phyloP scores from a whole-genome alignment of 768 basidiomycete genomes.

The Tylopilus intermedius region DNA sequence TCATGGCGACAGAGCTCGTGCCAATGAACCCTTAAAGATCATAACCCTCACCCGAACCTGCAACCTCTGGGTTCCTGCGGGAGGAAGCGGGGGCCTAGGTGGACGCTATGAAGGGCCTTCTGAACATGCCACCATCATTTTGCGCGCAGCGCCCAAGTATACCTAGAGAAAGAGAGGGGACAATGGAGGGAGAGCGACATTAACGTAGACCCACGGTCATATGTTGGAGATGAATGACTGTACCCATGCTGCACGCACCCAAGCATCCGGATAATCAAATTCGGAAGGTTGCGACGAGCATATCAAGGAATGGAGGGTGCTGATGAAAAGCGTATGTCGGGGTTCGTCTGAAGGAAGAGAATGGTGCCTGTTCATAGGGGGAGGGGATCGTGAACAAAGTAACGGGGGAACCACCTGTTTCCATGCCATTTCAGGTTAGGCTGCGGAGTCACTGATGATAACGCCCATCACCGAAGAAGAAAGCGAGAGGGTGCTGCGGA shows the following conservation, averaged over 20 bases:
- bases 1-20: slow-evolving; percentile 7
- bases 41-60: not conserved
- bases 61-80: slow-evolving; percentile 7
- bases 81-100: slow-evolving; percentile 1
- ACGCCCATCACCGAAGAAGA: slow-evolving; percentile 12
- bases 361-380: slow-evolving; percentile 3
- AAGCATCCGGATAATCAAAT: slow-evolving; percentile 16
- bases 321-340: not conserved
- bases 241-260: slow-evolving; percentile 3
- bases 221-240: not conserved
- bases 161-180: not conserved
- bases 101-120: slow-evolving; percentile 1
- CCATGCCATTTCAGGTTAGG: slow-evolving; percentile 17
- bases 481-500: slow-evolving; percentile 10
- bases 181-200: not conserved
- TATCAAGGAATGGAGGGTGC: slow-evolving; percentile 9
- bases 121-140: slow-evolving; percentile 4
- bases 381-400: slow-evolving; percentile 5
- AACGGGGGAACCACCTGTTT: slow-evolving; percentile 14
- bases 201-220: slow-evolving; percentile 13
- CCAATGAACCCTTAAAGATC: slow-evolving; percentile 1
- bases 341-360: not conserved
- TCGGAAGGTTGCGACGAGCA: not conserved
- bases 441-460: slow-evolving; percentile 17
- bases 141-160: not conserved